Percentiles rank a stretch among this genome's conserved stretches.
Evolutionary conservation across 2,329 filamentous ascomycete species (phyloP).

Genomic region (Ilyonectria sp.): DNA sequence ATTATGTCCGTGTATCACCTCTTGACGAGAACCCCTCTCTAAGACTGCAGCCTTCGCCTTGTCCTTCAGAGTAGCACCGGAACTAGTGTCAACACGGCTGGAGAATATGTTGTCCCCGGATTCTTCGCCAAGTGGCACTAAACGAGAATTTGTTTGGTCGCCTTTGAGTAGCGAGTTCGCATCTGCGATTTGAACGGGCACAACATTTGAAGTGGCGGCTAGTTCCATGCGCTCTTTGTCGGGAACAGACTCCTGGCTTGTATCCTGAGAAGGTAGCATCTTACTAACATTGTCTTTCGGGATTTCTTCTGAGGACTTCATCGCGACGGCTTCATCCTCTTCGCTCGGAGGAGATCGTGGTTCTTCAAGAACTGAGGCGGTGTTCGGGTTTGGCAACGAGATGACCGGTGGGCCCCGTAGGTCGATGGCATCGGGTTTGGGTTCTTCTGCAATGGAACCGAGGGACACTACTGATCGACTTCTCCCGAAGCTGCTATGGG

Average conservation of each 20-base stretch:
- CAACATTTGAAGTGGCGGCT: conserved; percentile 8
- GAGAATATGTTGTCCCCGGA: conserved; percentile 9
- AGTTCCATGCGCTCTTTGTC: conserved; percentile 15
- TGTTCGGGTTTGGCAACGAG: conserved; percentile 44
- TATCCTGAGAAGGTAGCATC: conserved; percentile 32
- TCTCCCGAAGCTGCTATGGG: conserved; percentile 53
- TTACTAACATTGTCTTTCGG: conserved; percentile 33
- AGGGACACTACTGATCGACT: conserved; percentile 59
- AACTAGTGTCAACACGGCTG: background rate
- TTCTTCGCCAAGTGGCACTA: conserved; percentile 15
- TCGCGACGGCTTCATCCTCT: conserved; percentile 60
- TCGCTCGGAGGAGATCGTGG: conserved; percentile 50
- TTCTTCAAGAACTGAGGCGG: conserved; percentile 33
- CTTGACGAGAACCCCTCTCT: background rate
- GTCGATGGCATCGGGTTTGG: background rate
- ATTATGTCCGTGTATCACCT: background rate
- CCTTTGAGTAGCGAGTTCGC: background rate
- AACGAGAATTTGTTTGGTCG: background rate
- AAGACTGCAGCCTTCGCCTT: background rate
- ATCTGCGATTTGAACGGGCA: background rate
- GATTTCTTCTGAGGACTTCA: conserved; percentile 44
- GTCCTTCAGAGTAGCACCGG: conserved; percentile 12
- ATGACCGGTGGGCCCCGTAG: conserved; percentile 27
- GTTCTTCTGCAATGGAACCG: conserved; percentile 56
- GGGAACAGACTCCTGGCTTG: conserved; percentile 32